Evolutionary conservation across 2,329 filamentous ascomycete species (phyloP).

Genomic region (Myriosclerotinia curreyana): DNA sequence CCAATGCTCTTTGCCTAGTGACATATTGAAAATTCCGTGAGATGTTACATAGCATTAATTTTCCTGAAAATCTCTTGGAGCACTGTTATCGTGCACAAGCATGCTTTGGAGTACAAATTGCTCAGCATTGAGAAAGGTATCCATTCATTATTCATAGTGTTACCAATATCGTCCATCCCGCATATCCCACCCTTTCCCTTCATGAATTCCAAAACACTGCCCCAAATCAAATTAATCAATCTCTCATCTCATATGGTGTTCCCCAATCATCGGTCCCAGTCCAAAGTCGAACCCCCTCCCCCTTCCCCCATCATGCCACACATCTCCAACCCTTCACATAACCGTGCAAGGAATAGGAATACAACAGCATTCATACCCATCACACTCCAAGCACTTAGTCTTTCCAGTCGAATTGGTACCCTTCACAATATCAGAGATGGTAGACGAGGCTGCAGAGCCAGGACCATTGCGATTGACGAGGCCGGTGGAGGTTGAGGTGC

Average conservation of each 20-base stretch:
- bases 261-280: neutral
- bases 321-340: conserved; percentile 40
- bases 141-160: conserved; percentile 14
- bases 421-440: conserved; percentile 52
- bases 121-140: neutral
- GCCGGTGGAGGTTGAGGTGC: conserved; percentile 20
- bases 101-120: neutral
- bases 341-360: conserved; percentile 50
- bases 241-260: neutral
- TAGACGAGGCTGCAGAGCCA: conserved; percentile 40
- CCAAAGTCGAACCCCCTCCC: neutral
- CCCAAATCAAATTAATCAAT: neutral
- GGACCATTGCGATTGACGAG: conserved; percentile 22
- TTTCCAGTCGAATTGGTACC: conserved; percentile 43
- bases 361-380: conserved; percentile 53
- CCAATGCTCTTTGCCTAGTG: no score
- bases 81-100: neutral
- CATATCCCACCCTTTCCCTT: neutral
- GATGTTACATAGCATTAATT: neutral
- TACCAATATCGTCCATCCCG: neutral
- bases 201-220: neutral
- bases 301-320: neutral
- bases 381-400: conserved; percentile 51
- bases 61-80: neutral
- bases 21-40: neutral